Evolutionary conservation across 164 flowering plant genomes (phyloP), one percentile per base, ranked within the genome.

Genomic region (Nelumbo lutea): DNA sequence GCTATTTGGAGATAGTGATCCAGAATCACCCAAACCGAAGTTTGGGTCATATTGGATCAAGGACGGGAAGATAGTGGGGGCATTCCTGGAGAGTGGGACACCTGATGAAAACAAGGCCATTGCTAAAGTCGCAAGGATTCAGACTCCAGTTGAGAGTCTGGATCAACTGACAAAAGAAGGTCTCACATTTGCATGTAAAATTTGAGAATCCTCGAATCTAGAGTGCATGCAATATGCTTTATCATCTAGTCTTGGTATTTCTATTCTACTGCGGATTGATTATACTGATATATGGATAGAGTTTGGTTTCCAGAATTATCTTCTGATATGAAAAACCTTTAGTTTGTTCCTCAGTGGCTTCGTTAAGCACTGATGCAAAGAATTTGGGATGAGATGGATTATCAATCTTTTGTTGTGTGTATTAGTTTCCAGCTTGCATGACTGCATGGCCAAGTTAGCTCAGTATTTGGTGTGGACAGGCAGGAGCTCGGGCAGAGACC

Each of bases 11-110:
- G 91, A 93, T 79, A 83, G 62, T 73, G 68, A 82, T 72, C 93
- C 96, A 38, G 48, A 80, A 44, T 79, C 93, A 14, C 65, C 86
- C 3, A 81, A 78, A n/a, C 82, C 84, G 69, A 92, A 96, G 80
- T 96, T 96, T 56, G 99, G 99, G 41, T 40, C 95, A 3, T 96
- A 93, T 77, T 96, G 99, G 99, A 79, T 96, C 76, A 88, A 93
- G 61, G 94, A 93, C 39, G 93, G 96, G 44, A 91, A 91, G 75
- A 74, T 93, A 2, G 81, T 91, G 2, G 98, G 99, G 50, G 96
- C 81, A 27, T 96, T 96, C 78, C 79, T 96, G 27, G 99, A 96
- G 77, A 78, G 90, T 63, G 99, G 99, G 11, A 78, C 83, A n/a
- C 87, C 96, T 1, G 99, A 96, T 27, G 99, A 96, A 56, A 90